Conservation (phyloP, 441 rosid species). For the Jatropha podagrica region DNA sequence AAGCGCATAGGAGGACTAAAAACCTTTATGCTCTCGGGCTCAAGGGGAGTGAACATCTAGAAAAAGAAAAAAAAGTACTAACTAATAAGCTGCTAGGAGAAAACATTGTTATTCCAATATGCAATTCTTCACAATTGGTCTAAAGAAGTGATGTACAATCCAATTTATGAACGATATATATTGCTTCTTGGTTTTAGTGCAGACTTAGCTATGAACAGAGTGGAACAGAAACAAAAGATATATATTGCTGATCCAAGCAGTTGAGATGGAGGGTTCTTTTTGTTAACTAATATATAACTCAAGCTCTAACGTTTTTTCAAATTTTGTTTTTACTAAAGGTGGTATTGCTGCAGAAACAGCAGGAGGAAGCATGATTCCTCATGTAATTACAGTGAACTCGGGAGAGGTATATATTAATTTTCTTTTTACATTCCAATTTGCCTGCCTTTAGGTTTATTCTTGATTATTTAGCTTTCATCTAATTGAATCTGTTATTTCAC, state of each 20-base stretch:
- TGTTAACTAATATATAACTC: too few relatives aligned
- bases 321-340: slow-evolving; percentile 11
- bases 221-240: too few relatives aligned
- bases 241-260: too few relatives aligned
- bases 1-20: too few relatives aligned
- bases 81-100: too few relatives aligned
- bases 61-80: too few relatives aligned
- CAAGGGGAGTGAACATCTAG: too few relatives aligned
- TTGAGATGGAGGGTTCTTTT: too few relatives aligned
- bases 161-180: not conserved
- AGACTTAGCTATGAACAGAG: too few relatives aligned
- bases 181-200: not conserved
- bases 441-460: not conserved
- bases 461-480: not conserved
- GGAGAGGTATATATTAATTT: slow-evolving; percentile 43
- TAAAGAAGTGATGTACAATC: not conserved
- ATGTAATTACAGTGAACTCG: slow-evolving; percentile 25
- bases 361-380: slow-evolving; percentile 37
- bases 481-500: not conserved
- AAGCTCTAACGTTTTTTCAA: too few relatives aligned
- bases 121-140: not conserved
- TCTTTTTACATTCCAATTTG: not conserved
- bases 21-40: too few relatives aligned
- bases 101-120: not conserved
- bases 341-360: slow-evolving; percentile 25